A percentile compares a stretch with the other conserved stretches of the same genome.
Evolutionary conservation across 2,329 filamentous ascomycete genomes (phyloP).

Genomic region (Cytospora leucostoma): DNA sequence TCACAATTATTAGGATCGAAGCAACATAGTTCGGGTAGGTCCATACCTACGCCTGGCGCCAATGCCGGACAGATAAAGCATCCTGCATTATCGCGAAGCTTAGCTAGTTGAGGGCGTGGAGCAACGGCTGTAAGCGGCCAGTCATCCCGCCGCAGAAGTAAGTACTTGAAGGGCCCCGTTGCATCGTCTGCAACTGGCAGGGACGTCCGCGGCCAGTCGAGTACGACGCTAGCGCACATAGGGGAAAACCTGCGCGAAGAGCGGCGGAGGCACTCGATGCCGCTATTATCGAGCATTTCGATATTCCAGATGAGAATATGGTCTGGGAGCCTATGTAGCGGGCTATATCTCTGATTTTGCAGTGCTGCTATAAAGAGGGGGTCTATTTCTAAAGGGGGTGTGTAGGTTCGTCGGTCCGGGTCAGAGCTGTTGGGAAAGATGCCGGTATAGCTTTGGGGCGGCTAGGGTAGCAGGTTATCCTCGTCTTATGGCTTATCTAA

Average conservation of each 20-base stretch:
- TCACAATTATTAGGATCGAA: slow-evolving; percentile 5
- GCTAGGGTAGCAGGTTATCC: background rate
- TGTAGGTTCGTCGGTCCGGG: background rate
- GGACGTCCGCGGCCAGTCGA: background rate
- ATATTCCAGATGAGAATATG: background rate
- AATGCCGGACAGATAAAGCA: background rate
- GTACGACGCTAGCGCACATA: background rate
- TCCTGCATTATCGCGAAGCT: background rate
- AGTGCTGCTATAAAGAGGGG: slow-evolving; percentile 1
- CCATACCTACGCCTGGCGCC: background rate
- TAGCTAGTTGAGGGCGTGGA: background rate
- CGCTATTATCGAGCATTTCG: slow-evolving; percentile 1
- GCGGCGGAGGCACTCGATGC: slow-evolving; percentile 10
- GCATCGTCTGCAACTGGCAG: background rate
- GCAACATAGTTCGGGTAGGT: slow-evolving; percentile 9
- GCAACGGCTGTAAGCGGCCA: background rate
- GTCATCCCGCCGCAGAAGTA: background rate
- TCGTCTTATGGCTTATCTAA: background rate
- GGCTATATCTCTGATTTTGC: background rate
- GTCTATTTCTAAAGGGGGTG: background rate
- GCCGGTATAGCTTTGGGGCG: background rate
- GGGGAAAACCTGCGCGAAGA: background rate
- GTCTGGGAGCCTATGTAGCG: background rate
- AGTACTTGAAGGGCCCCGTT: background rate
- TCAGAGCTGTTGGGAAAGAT: background rate